Evolutionary conservation across 768 basidiomycete genomes (phyloP).

Genomic region (Austroboletus eburneus): DNA sequence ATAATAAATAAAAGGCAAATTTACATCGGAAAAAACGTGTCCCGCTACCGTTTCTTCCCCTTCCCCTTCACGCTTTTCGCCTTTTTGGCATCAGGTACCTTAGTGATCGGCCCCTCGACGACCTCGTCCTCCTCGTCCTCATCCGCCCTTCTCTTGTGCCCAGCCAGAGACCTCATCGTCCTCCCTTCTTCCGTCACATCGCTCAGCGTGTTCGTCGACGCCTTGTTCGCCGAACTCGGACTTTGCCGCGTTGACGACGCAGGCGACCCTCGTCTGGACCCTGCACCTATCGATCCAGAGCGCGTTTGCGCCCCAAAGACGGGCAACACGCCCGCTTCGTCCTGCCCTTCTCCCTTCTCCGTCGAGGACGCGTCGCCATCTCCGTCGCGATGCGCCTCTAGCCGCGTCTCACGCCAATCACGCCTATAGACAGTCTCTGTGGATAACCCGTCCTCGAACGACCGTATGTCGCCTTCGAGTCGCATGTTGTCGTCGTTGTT

Average conservation of each 20-base stretch:
- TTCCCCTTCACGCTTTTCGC: constrained; percentile 32
- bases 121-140: constrained; percentile 58
- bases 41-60: constrained; percentile 38
- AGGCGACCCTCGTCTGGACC: constrained; percentile 41
- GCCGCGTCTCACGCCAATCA: constrained; percentile 74
- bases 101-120: constrained; percentile 43
- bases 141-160: constrained; percentile 48
- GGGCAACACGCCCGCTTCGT: constrained; percentile 28
- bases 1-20: too few species aligned
- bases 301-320: constrained; percentile 18
- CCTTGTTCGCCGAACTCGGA: constrained; percentile 41
- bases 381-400: constrained; percentile 24
- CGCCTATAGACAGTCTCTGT: constrained; percentile 64
- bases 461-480: constrained; percentile 44
- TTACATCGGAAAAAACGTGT: not conserved
- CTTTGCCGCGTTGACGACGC: constrained; percentile 49
- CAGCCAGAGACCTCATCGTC: not conserved
- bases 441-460: constrained; percentile 62
- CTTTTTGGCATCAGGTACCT: constrained; percentile 35
- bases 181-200: constrained; percentile 44
- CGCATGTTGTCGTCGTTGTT: constrained; percentile 4
- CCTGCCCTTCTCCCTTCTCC: constrained; percentile 24
- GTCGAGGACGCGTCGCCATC: constrained; percentile 5
- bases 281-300: constrained; percentile 10
- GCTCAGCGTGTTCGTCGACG: constrained; percentile 41